These are phyloP conservation scores for Gleditsia sinensis DNA, from an alignment of 306 rosid species.

Conservation along the genomic window DNA sequence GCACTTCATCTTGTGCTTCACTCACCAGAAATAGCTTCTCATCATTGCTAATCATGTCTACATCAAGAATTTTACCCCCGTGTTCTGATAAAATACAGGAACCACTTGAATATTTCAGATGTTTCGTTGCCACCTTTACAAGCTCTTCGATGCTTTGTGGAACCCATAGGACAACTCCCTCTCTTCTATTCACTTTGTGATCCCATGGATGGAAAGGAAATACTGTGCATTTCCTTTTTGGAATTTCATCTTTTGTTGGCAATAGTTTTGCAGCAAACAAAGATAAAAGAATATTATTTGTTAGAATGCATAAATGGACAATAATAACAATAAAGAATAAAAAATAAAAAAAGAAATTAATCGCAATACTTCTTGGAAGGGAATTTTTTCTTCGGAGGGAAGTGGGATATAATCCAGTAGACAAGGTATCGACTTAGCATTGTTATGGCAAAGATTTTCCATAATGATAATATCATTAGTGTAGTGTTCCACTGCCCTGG, in stretches of 20 bases:
- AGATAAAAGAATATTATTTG: background rate
- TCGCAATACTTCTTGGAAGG: background rate
- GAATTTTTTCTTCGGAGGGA: background rate
- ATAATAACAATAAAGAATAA: background rate
- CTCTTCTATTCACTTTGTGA: conserved; percentile 23
- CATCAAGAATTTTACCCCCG: conserved; percentile 42
- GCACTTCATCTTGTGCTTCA: conserved; percentile 14
- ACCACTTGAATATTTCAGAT: conserved; percentile 15
- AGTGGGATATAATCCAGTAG: background rate
- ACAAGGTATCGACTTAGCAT: background rate
- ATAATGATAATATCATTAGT: background rate
- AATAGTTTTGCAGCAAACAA: conserved; percentile 19
- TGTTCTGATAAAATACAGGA: conserved; percentile 41
- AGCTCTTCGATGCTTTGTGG: conserved; percentile 48
- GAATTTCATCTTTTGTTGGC: conserved; percentile 26
- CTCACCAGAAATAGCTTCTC: conserved; percentile 44
- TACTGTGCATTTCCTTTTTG: conserved; percentile 41
- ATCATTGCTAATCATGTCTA: conserved; percentile 36
- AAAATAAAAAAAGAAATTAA: background rate
- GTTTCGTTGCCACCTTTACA: conserved; percentile 32
- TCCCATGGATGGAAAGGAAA: conserved; percentile 54
- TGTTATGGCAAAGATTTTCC: background rate
- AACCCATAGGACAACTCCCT: conserved; percentile 46
- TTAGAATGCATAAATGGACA: background rate
- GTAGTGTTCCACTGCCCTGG: background rate